Evolutionary conservation across 805 yeast species (phyloP), one percentile per base, ranked within the genome.

Genomic region (Wickerhamomyces strasburgensis): DNA sequence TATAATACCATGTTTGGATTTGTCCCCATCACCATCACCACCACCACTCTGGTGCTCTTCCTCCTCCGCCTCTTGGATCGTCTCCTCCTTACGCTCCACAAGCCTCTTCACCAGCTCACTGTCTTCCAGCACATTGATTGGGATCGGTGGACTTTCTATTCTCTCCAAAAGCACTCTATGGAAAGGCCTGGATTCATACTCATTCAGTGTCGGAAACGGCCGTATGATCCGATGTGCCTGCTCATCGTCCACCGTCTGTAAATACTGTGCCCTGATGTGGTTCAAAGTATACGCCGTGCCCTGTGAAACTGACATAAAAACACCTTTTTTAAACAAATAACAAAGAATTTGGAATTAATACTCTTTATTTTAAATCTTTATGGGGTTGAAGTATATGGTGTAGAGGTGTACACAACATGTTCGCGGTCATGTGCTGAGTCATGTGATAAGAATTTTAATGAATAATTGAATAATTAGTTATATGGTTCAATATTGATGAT

Each of bases 301-400:
- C 34, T 38, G 47, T 5, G 45, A 33, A 5, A 48, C 41, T 3
- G 51, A 32, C 57, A 54, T 54, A 6, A 7, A 6, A 10, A 19
- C 18, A 23, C 52, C 25, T 8, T n/a, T n/a, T n/a, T n/a, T n/a
- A n/a, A n/a, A 21, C 25, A 21, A 57, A 84, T 85, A 21, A 21
- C 7, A 11, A 7, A 21, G 25, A 21, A 21, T 7, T 11, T 21
- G 25, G 25, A 21, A 7, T 11, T 21, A n/a, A n/a, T n/a, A n/a
- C n/a, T n/a, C n/a, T n/a, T n/a, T n/a, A n/a, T n/a, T n/a, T n/a
- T n/a, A n/a, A n/a, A n/a, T n/a, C n/a, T n/a, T n/a, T n/a, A n/a
- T n/a, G n/a, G n/a, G n/a, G n/a, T n/a, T n/a, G n/a, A n/a, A n/a
- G n/a, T n/a, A n/a, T n/a, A n/a, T n/a, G n/a, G n/a, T n/a, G n/a